phyloP scores from a whole-genome alignment of 2,329 filamentous ascomycete species.

The Talaromyces marneffei region DNA sequence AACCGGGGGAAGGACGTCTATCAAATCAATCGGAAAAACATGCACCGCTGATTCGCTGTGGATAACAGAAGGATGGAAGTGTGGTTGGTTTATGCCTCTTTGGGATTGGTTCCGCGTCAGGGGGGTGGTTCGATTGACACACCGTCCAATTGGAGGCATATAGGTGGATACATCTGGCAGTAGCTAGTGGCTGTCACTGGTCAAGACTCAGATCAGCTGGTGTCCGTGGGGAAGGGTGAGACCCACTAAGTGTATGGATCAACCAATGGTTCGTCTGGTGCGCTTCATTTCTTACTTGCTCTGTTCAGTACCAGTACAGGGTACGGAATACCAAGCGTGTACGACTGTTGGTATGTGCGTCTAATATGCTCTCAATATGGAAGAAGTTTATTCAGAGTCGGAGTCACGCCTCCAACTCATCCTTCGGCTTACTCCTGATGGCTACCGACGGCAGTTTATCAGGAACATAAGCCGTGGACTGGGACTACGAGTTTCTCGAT shows the following conservation, averaged over 20 bases:
- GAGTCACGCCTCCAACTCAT: neutral
- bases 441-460: neutral
- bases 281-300: neutral
- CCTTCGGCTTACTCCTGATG: neutral
- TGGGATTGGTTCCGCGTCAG: neutral
- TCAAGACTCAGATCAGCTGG: conserved; percentile 11
- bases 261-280: neutral
- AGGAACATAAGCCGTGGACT: neutral
- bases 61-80: neutral
- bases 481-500: neutral
- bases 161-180: neutral
- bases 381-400: neutral
- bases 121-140: neutral
- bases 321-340: neutral
- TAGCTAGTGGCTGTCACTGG: neutral
- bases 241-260: neutral
- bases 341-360: neutral
- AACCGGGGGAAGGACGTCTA: neutral
- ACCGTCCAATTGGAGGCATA: neutral
- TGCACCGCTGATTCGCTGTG: neutral
- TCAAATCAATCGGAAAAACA: neutral
- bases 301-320: neutral
- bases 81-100: neutral
- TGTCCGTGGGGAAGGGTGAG: neutral
- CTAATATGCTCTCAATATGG: neutral